Percentiles rank a stretch among this genome's conserved stretches.
These are phyloP conservation scores for Cairneyella variabilis DNA, from an alignment of 495 filamentous ascomycete species.

Conservation along the genomic window DNA sequence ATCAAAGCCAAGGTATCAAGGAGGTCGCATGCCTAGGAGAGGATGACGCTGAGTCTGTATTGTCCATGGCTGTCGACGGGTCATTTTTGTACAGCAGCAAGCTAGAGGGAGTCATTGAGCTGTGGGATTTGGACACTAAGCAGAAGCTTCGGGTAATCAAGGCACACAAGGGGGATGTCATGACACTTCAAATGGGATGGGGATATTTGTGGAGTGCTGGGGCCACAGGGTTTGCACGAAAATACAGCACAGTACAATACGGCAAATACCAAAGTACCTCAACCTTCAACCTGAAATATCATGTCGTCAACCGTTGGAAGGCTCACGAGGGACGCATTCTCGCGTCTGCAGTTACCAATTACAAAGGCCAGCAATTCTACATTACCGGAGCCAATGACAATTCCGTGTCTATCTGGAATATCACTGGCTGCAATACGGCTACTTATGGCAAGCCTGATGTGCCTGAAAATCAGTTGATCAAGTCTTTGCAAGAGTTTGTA, in stretches of 20 bases:
- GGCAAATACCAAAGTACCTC: slow-evolving; percentile 41
- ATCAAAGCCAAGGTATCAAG: slow-evolving; percentile 47
- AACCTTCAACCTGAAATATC: slow-evolving; percentile 85
- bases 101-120: slow-evolving; percentile 83
- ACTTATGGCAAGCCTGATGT: slow-evolving; percentile 28
- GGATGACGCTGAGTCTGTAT: slow-evolving; percentile 72
- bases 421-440: slow-evolving; percentile 47
- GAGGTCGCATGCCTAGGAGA: slow-evolving; percentile 68
- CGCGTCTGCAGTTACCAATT: slow-evolving; percentile 71
- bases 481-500: slow-evolving; percentile 77
- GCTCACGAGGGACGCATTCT: slow-evolving; percentile 84
- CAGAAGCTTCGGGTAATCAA: slow-evolving; percentile 84
- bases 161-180: slow-evolving; percentile 76
- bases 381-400: slow-evolving; percentile 96
- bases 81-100: slow-evolving; percentile 88
- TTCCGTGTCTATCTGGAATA: slow-evolving; percentile 82
- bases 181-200: slow-evolving; percentile 77
- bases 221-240: slow-evolving; percentile 72
- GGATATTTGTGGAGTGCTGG: slow-evolving; percentile 82
- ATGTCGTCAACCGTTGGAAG: slow-evolving; percentile 76
- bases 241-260: slow-evolving; percentile 55
- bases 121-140: slow-evolving; percentile 94
- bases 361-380: slow-evolving; percentile 67
- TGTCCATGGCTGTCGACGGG: slow-evolving; percentile 79
- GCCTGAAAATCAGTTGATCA: slow-evolving; percentile 71